Conservation (phyloP, 2,329 filamentous ascomycete genomes). For the Ceratocystis ficicola region DNA sequence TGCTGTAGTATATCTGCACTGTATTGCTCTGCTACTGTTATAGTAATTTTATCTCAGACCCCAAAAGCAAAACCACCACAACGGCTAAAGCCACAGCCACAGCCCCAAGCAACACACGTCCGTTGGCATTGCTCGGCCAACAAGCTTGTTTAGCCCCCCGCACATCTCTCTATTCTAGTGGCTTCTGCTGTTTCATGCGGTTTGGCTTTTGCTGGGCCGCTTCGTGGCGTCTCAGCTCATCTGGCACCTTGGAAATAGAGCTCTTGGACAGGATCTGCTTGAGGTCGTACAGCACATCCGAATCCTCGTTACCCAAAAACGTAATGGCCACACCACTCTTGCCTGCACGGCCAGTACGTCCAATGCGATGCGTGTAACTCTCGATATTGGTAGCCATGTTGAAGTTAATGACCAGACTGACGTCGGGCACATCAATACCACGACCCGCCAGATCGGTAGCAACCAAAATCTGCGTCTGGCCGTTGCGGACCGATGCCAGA, state of each 20-base stretch:
- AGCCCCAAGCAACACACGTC: background rate
- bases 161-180: slow-evolving; percentile 10
- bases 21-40: background rate
- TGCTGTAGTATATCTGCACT: background rate
- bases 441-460: slow-evolving; percentile 90
- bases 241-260: slow-evolving; percentile 73
- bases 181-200: slow-evolving; percentile 27
- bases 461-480: slow-evolving; percentile 74
- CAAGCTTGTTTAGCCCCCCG: background rate
- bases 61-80: background rate
- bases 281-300: slow-evolving; percentile 83
- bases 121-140: background rate
- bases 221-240: slow-evolving; percentile 81
- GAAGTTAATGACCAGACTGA: slow-evolving; percentile 92
- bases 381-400: slow-evolving; percentile 95
- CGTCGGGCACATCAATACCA: slow-evolving; percentile 95
- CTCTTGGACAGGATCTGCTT: slow-evolving; percentile 94
- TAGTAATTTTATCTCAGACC: background rate
- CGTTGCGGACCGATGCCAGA: slow-evolving; percentile 68
- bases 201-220: slow-evolving; percentile 73
- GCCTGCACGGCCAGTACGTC: slow-evolving; percentile 90
- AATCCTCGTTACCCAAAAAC: slow-evolving; percentile 82
- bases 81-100: background rate
- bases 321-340: slow-evolving; percentile 95
- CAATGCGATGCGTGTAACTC: slow-evolving; percentile 90